phyloP scores from a whole-genome alignment of 352 stramenopile species.

The Globisporangium heterothallicum region DNA sequence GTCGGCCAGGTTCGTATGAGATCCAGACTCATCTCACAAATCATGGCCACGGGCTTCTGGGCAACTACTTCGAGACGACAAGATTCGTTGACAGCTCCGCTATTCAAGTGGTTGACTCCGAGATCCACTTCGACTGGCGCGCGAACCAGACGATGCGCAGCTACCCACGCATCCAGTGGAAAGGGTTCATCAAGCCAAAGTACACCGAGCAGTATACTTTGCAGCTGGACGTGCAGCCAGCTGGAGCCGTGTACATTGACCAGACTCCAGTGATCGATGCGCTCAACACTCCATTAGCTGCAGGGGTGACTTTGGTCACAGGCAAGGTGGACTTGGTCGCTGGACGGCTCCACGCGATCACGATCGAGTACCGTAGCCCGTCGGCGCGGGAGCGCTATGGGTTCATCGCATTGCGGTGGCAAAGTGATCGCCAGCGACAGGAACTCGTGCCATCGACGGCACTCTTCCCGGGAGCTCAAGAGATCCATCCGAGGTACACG shows the following conservation, averaged over 20 bases:
- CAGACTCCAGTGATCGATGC: constrained; percentile 26
- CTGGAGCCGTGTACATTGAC: constrained; percentile 30
- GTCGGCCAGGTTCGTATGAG: constrained; percentile 32
- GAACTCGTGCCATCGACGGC: constrained; percentile 20
- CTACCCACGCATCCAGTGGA: constrained; percentile 39
- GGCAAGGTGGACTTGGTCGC: constrained; percentile 18
- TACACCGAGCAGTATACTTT: constrained; percentile 41
- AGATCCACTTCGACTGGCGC: constrained; percentile 39
- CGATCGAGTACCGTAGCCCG: constrained; percentile 33
- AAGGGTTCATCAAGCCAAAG: constrained; percentile 33
- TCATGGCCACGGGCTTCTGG: constrained; percentile 20
- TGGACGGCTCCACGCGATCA: constrained; percentile 30
- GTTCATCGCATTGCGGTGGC: constrained; percentile 21
- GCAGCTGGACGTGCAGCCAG: constrained; percentile 19
- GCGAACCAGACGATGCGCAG: constrained; percentile 29
- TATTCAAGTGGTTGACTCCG: constrained; percentile 18
- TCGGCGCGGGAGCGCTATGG: constrained; percentile 10
- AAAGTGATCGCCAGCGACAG: constrained; percentile 19
- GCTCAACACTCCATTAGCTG: constrained; percentile 18
- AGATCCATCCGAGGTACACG: constrained; percentile 25
- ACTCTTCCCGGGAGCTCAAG: constrained; percentile 19
- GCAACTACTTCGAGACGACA: constrained; percentile 31
- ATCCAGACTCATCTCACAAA: constrained; percentile 37
- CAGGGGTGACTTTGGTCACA: constrained; percentile 7
- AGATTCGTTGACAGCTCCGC: constrained; percentile 11